A percentile compares a stretch with the other conserved stretches of the same genome.
phyloP scores from a whole-genome alignment of 2,329 filamentous ascomycete genomes.

The Diaporthe nobilis region DNA sequence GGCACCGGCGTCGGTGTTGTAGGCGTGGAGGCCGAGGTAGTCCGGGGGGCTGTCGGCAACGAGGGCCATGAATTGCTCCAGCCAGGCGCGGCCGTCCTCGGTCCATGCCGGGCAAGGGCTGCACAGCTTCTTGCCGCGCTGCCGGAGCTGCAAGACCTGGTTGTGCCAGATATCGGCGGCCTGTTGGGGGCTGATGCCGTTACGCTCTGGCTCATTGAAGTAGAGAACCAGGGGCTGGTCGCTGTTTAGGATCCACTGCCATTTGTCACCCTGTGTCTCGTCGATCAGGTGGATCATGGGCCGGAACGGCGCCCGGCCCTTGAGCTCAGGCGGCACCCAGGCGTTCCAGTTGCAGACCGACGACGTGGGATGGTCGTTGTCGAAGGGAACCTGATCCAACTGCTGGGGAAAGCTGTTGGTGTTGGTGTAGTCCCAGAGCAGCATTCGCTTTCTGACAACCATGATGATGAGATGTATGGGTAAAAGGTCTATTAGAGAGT shows the following conservation, averaged over 20 bases:
- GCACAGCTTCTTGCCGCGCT: constrained; percentile 51
- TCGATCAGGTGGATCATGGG: constrained; percentile 58
- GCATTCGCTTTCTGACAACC: constrained; percentile 51
- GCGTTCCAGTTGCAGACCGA: constrained; percentile 59
- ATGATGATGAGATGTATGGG: not conserved
- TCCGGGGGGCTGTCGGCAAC: constrained; percentile 53
- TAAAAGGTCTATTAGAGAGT: not conserved
- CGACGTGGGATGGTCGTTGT: constrained; percentile 46
- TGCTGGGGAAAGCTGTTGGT: constrained; percentile 50
- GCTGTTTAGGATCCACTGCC: constrained; percentile 50
- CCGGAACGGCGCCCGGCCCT: constrained; percentile 53
- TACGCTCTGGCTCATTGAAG: constrained; percentile 61
- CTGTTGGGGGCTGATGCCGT: constrained; percentile 51
- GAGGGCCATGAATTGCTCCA: constrained; percentile 56
- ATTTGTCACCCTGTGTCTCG: constrained; percentile 55
- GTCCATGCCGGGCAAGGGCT: constrained; percentile 56
- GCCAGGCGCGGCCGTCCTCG: constrained; percentile 55
- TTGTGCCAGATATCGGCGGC: constrained; percentile 56
- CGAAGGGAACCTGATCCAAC: not conserved
- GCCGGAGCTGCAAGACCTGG: constrained; percentile 52
- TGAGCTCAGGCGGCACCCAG: constrained; percentile 55
- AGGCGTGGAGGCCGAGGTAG: constrained; percentile 60
- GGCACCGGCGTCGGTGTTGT: constrained; percentile 51
- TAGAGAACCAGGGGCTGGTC: constrained; percentile 55
- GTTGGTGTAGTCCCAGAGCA: constrained; percentile 61